Base-by-base conservation (phyloP, 2,329 filamentous ascomycete species). In the Orbilia blumenaviensis region DNA sequence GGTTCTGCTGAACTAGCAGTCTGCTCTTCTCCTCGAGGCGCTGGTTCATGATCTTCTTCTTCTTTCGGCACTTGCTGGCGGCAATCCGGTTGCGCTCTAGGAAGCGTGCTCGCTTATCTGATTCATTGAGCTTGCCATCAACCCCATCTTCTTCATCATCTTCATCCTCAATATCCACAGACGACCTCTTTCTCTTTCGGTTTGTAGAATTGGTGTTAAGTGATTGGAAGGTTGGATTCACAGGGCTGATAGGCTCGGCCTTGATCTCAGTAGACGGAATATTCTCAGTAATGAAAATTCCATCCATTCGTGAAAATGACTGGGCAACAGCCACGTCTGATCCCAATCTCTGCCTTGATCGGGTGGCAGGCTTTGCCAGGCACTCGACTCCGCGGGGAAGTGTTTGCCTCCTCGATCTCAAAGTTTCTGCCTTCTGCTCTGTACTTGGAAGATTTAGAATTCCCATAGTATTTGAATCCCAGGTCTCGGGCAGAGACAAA, bases 11-110 rank as follows among this genome's bases (percentile, higher is more conserved):
- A 38, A 81, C 79, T 0, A 79, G 77, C 38, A 80, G 78, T 34
- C 80, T 73, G 18, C 81, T 81, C 71, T 79, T 80, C 50, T 80
- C 81, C 78, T 87, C 86, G 36, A 87, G 83, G 38, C 83, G 80
- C 34, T 85, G 83, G 62, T 84, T 85, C 79, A 85, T 86, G 66
- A 85, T 84, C 82, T 87, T 87, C 81, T 87, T 87, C 82, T 91
- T 92, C 80, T 90, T 87, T 2, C 91, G 87, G 80, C 90, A 93
- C 81, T 92, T 92, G 81, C 89, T 90, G 0, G 91, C 91, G 0
- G 91, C 91, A 1, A 91, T 84, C 8, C 91, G 86, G 81, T 93
- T 93, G 75, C 90, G 87, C 82, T 91, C 89, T 0, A 92, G 85
- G 79, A 89, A 89, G 77, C 86, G 86, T 76, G 84, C 85, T 27